Evolutionary conservation across 306 rosid species (phyloP).

Genomic region (Quillaja saponaria): DNA sequence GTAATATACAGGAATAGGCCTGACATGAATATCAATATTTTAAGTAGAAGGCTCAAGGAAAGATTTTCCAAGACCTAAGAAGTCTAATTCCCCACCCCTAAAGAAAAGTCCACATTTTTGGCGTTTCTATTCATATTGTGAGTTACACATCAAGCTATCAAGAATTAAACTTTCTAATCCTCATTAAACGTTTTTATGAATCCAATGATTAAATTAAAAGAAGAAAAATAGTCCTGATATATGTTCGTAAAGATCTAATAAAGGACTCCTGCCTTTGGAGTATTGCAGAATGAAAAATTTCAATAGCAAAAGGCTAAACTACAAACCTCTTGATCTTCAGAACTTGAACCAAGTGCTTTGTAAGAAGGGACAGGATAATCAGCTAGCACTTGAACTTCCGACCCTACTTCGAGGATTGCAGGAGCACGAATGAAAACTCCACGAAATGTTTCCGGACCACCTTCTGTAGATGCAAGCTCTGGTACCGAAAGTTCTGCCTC

Average conservation of each 20-base stretch:
- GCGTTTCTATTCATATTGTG: not conserved
- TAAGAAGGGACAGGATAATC: conserved; percentile 54
- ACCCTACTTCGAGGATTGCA: conserved; percentile 85
- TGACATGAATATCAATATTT: no score
- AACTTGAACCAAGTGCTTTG: conserved; percentile 34
- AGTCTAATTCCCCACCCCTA: no score
- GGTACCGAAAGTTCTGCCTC: conserved; percentile 77
- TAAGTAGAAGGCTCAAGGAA: no score
- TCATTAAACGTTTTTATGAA: not conserved
- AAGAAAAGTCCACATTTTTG: not conserved
- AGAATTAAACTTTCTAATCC: not conserved
- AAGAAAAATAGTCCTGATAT: no score
- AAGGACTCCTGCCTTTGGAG: no score
- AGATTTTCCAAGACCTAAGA: no score
- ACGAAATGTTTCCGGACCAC: conserved; percentile 85
- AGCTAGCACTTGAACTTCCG: conserved; percentile 87
- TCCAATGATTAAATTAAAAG: not conserved
- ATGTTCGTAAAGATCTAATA: no score
- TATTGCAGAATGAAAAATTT: no score
- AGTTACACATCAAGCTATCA: not conserved
- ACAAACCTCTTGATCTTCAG: conserved; percentile 61
- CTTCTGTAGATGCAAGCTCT: conserved; percentile 72
- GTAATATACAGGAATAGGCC: no score
- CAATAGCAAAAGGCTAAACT: not conserved
- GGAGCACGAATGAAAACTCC: conserved; percentile 97